A percentile compares a stretch with the other conserved stretches of the same genome.
phyloP scores from a whole-genome alignment of 495 filamentous ascomycete genomes.

The Chaetomidium leptoderma region DNA sequence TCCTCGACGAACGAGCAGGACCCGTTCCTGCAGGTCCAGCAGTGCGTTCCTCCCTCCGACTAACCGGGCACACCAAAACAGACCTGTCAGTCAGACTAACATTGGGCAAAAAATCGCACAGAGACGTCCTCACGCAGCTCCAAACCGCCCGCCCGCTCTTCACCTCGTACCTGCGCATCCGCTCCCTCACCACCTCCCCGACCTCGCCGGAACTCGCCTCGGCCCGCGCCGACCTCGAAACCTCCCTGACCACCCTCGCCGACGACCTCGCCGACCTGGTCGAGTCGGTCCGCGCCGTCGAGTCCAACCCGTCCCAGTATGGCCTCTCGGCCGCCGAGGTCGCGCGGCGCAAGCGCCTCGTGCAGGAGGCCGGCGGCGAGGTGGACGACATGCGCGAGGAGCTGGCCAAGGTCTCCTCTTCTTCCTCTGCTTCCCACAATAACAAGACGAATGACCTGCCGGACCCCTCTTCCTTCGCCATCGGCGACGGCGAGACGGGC shows the following conservation, averaged over 20 bases:
- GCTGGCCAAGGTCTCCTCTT: constrained; percentile 47
- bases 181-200: constrained; percentile 59
- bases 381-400: constrained; percentile 85
- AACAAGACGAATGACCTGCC: constrained; percentile 47
- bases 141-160: constrained; percentile 77
- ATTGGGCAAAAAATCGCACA: too few species aligned
- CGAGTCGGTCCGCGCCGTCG: constrained; percentile 81
- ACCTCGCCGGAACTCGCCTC: constrained; percentile 80
- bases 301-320: constrained; percentile 83
- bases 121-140: constrained; percentile 81
- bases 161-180: constrained; percentile 93
- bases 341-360: constrained; percentile 69
- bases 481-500: constrained; percentile 35
- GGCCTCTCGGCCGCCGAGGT: constrained; percentile 84
- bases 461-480: constrained; percentile 65
- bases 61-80: not conserved
- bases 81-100: too few species aligned
- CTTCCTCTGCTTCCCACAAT: not conserved
- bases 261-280: constrained; percentile 86
- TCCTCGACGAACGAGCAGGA: constrained; percentile 71
- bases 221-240: constrained; percentile 75
- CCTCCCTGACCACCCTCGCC: constrained; percentile 67
- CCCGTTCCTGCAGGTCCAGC: constrained; percentile 90
- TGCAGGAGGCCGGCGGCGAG: constrained; percentile 84
- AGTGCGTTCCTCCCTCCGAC: constrained; percentile 47